Evolutionary conservation across 257 asterid species (phyloP).

Genomic region (Ajuga chamaepitys): DNA sequence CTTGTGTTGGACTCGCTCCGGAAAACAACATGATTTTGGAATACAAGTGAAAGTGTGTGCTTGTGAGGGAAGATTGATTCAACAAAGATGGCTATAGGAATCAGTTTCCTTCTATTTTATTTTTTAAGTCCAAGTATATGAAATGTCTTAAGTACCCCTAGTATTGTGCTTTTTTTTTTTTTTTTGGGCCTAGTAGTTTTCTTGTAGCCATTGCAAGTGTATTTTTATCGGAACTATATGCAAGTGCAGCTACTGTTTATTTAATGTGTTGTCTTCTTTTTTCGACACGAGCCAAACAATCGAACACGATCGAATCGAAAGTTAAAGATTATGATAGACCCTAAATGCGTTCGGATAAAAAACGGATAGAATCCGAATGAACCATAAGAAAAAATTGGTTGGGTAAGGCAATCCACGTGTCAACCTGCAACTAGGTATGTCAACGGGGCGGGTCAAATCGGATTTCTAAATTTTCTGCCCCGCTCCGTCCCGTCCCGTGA

Average conservation of each 20-base stretch:
- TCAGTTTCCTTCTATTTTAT: background rate
- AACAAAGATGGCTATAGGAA: background rate
- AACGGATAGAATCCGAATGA: no score
- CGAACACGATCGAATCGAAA: no score
- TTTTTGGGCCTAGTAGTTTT: background rate
- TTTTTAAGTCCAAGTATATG: background rate
- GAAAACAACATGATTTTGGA: slow-evolving; percentile 99
- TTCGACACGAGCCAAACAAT: no score
- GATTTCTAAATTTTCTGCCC: no score
- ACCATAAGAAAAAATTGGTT: no score
- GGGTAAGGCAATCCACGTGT: no score
- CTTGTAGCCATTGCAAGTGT: slow-evolving; percentile 20
- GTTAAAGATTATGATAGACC: no score
- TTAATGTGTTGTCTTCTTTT: background rate
- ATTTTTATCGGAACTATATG: slow-evolving; percentile 7
- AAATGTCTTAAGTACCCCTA: background rate
- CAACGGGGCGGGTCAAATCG: no score
- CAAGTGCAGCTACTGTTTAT: slow-evolving; percentile 1
- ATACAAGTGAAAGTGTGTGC: slow-evolving; percentile 50
- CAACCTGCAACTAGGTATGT: no score
- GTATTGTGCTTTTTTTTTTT: background rate
- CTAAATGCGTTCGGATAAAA: no score
- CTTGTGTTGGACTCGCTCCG: slow-evolving; percentile 96
- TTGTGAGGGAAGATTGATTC: background rate
- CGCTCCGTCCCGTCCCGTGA: no score